These are phyloP conservation scores for Umbelopsis isabellina DNA, from an alignment of 192 early-diverging fungal genomes.

Conservation along the genomic window DNA sequence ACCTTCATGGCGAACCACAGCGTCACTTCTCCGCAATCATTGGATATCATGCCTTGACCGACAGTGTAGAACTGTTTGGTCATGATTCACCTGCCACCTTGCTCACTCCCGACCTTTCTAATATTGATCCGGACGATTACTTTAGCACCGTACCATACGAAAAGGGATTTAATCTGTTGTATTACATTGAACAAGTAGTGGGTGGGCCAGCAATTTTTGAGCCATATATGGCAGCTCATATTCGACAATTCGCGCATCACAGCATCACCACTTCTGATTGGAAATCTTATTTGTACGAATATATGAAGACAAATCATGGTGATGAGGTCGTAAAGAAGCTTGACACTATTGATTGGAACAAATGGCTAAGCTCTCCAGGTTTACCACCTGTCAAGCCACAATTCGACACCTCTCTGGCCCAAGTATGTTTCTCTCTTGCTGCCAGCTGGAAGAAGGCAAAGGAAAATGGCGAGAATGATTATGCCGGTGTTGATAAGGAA, in stretches of 20 bases:
- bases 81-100: slow-evolving; percentile 67
- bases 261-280: slow-evolving; percentile 91
- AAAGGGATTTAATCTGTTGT: slow-evolving; percentile 95
- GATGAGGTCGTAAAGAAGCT: slow-evolving; percentile 70
- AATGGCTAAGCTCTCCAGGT: slow-evolving; percentile 85
- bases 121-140: slow-evolving; percentile 83
- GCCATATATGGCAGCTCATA: slow-evolving; percentile 80
- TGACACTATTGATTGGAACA: slow-evolving; percentile 85
- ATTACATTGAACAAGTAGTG: slow-evolving; percentile 84
- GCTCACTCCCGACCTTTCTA: slow-evolving; percentile 73
- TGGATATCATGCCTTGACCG: slow-evolving; percentile 74
- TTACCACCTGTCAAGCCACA: slow-evolving; percentile 85
- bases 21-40: slow-evolving; percentile 86
- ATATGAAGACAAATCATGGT: slow-evolving; percentile 70
- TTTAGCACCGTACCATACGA: slow-evolving; percentile 89
- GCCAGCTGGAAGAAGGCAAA: slow-evolving; percentile 70
- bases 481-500: slow-evolving; percentile 45
- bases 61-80: slow-evolving; percentile 72
- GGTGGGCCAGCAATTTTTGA: slow-evolving; percentile 89
- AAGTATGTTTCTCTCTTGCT: slow-evolving; percentile 80
- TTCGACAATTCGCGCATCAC: slow-evolving; percentile 80
- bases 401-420: slow-evolving; percentile 84
- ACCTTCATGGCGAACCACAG: slow-evolving; percentile 75
- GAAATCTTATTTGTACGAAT: slow-evolving; percentile 79
- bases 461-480: slow-evolving; percentile 48